Conservation (phyloP, 495 filamentous ascomycete species). For the Hypoxylon rickii region DNA sequence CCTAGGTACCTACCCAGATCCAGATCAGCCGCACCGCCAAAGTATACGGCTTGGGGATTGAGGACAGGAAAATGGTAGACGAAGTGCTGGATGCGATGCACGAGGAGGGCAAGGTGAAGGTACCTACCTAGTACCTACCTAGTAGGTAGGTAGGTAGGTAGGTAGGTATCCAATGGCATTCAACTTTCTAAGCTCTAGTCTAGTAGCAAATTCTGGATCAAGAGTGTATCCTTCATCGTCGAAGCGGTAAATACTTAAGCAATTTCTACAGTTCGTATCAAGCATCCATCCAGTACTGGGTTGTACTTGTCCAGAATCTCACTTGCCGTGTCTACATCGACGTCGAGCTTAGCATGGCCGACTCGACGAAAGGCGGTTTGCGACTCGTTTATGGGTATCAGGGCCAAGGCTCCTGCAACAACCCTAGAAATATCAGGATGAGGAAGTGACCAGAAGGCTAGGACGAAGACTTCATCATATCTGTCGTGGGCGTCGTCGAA, state of each 20-base stretch:
- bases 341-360: background rate
- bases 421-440: background rate
- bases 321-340: background rate
- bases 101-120: too few species aligned
- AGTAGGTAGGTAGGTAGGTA: too few species aligned
- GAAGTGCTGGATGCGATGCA: too few species aligned
- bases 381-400: background rate
- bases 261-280: background rate
- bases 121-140: too few species aligned
- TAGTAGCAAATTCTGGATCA: too few species aligned
- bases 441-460: background rate
- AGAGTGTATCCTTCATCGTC: too few species aligned
- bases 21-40: too few species aligned
- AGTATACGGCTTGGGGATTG: too few species aligned
- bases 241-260: background rate
- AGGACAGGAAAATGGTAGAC: too few species aligned
- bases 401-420: background rate
- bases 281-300: background rate
- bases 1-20: too few species aligned
- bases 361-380: slow-evolving; percentile 14
- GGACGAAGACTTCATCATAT: background rate
- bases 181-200: too few species aligned
- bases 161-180: too few species aligned
- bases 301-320: background rate
- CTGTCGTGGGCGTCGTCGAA: background rate